These are phyloP conservation scores for Anisodus acutangulus DNA, from an alignment of 257 asterid species.

Conservation along the genomic window DNA sequence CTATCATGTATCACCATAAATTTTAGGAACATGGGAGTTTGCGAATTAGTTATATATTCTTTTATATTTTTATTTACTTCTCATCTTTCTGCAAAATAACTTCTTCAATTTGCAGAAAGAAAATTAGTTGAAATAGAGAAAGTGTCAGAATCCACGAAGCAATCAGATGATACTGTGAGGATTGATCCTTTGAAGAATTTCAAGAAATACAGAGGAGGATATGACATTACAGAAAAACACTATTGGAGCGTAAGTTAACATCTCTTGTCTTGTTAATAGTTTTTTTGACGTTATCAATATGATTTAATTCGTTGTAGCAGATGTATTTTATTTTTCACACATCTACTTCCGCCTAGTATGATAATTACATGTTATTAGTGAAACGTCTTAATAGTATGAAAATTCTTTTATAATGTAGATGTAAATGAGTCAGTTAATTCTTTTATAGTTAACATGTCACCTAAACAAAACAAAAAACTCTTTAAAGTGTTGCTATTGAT, in stretches of 20 bases:
- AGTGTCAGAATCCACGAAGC: constrained; percentile 22
- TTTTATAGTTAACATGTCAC: background rate
- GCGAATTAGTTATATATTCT: background rate
- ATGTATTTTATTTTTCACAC: too few relatives aligned
- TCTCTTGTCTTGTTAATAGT: background rate
- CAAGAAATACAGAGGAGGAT: constrained; percentile 85
- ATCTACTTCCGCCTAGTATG: too few relatives aligned
- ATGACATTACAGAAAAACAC: constrained; percentile 67
- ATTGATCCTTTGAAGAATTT: constrained; percentile 71
- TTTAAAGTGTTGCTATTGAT: background rate
- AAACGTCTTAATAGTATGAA: too few relatives aligned
- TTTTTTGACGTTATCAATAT: background rate
- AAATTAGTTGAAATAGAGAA: constrained; percentile 39
- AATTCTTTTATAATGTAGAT: too few relatives aligned
- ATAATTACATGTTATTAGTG: too few relatives aligned
- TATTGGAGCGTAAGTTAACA: constrained; percentile 82
- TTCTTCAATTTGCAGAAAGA: constrained; percentile 43
- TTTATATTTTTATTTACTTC: background rate
- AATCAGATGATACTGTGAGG: constrained; percentile 59
- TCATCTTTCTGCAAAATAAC: background rate
- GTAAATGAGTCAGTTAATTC: too few relatives aligned
- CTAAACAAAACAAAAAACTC: background rate
- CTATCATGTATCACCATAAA: background rate
- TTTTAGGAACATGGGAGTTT: background rate
- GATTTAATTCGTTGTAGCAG: background rate